Conservation (phyloP, 2,329 filamentous ascomycete species). For the Chalaropsis ovoidea region DNA sequence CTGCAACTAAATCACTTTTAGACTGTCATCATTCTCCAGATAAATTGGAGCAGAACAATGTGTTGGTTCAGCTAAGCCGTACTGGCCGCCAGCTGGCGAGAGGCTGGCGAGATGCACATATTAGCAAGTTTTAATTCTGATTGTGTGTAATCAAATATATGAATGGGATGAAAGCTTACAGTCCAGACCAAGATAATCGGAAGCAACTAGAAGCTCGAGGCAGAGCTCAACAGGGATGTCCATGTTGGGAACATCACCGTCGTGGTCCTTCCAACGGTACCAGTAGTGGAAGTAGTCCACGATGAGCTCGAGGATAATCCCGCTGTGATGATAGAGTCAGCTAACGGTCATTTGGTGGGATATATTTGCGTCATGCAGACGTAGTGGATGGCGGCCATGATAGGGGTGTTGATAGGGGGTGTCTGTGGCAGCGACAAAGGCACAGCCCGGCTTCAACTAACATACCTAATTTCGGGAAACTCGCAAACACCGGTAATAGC, state of each 20-base stretch:
- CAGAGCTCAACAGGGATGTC: constrained; percentile 70
- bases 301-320: constrained; percentile 65
- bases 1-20: no score
- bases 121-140: background rate
- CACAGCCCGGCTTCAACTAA: background rate
- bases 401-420: no score
- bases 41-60: no score
- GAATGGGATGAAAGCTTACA: constrained; percentile 30
- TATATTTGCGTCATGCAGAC: background rate
- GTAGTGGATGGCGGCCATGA: no score
- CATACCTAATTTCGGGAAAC: constrained; percentile 26
- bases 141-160: background rate
- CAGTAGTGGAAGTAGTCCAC: constrained; percentile 79
- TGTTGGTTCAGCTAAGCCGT: background rate
- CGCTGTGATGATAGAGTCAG: constrained; percentile 39
- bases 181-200: constrained; percentile 61
- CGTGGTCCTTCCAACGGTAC: constrained; percentile 65
- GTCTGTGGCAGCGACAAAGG: no score
- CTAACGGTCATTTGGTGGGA: background rate
- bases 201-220: constrained; percentile 65
- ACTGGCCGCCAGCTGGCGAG: constrained; percentile 1
- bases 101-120: background rate
- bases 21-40: no score
- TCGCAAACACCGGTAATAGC: constrained; percentile 25
- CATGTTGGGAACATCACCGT: constrained; percentile 69